phyloP scores from a whole-genome alignment of 441 rosid genomes.

The Geranium incanum region DNA sequence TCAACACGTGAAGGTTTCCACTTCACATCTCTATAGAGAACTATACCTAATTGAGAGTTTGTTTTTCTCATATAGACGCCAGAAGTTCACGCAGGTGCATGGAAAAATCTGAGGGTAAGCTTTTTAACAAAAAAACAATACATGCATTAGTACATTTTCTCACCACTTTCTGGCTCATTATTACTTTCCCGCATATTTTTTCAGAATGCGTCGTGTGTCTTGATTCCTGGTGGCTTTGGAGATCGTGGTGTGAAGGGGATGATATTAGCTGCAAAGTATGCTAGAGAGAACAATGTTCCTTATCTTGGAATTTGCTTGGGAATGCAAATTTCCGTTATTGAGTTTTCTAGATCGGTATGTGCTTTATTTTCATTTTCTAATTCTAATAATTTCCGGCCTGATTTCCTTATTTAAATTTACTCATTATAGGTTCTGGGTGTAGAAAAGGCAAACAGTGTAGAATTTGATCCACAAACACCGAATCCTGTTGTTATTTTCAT shows the following conservation, averaged over 20 bases:
- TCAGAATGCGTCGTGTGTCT: slow-evolving; percentile 61
- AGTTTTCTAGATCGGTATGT: slow-evolving; percentile 68
- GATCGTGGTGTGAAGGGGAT: slow-evolving; percentile 74
- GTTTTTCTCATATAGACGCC: slow-evolving; percentile 43
- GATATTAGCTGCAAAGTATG: slow-evolving; percentile 69
- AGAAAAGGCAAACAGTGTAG: slow-evolving; percentile 55
- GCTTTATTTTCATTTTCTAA: slow-evolving; percentile 15
- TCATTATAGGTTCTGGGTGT: slow-evolving; percentile 55
- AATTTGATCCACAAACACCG: slow-evolving; percentile 53
- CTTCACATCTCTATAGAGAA: slow-evolving; percentile 6
- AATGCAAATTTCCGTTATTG: slow-evolving; percentile 74
- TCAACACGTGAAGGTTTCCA: slow-evolving; percentile 15
- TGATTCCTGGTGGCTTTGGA: slow-evolving; percentile 80
- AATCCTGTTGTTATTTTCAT: slow-evolving; percentile 58
- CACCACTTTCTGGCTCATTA: not conserved
- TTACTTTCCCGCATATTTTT: slow-evolving; percentile 13
- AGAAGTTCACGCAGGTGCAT: slow-evolving; percentile 60
- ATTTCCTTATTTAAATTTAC: not conserved
- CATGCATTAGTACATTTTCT: slow-evolving; percentile 2
- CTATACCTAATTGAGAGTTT: slow-evolving; percentile 13
- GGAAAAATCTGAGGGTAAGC: slow-evolving; percentile 60
- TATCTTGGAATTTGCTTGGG: slow-evolving; percentile 76
- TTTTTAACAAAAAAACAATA: not conserved
- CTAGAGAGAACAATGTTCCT: slow-evolving; percentile 61
- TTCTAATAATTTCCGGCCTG: slow-evolving; percentile 12